phyloP scores from a whole-genome alignment of 306 rosid genomes.

The Macrotyloma uniflorum region DNA sequence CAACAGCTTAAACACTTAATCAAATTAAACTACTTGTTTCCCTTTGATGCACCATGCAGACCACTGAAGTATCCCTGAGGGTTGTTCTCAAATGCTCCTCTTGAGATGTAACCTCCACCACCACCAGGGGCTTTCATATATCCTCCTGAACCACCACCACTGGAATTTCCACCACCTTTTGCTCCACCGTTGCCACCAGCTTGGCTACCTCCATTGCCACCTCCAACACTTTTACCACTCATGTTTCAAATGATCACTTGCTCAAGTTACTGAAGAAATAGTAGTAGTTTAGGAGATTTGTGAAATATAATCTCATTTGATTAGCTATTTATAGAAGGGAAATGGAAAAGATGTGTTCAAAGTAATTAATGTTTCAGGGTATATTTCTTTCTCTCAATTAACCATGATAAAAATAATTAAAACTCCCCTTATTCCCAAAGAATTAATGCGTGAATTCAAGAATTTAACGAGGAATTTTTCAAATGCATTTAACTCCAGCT shows the following conservation, averaged over 20 bases:
- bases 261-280: no score
- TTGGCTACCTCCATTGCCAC: background rate
- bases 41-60: no score
- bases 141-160: background rate
- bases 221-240: background rate
- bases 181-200: background rate
- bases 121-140: no score
- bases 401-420: background rate
- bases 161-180: background rate
- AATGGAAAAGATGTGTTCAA: background rate
- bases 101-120: no score
- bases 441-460: slow-evolving; percentile 11
- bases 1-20: no score
- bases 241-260: slow-evolving; percentile 20
- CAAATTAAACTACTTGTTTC: no score
- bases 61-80: no score
- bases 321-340: slow-evolving; percentile 22
- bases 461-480: background rate
- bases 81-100: no score
- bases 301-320: no score
- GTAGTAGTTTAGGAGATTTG: no score
- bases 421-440: background rate
- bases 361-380: background rate
- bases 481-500: background rate
- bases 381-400: no score